A percentile compares a stretch with the other conserved stretches of the same genome.
Evolutionary conservation across 495 filamentous ascomycete species (phyloP).

Genomic region (Aspergillus ostianus): DNA sequence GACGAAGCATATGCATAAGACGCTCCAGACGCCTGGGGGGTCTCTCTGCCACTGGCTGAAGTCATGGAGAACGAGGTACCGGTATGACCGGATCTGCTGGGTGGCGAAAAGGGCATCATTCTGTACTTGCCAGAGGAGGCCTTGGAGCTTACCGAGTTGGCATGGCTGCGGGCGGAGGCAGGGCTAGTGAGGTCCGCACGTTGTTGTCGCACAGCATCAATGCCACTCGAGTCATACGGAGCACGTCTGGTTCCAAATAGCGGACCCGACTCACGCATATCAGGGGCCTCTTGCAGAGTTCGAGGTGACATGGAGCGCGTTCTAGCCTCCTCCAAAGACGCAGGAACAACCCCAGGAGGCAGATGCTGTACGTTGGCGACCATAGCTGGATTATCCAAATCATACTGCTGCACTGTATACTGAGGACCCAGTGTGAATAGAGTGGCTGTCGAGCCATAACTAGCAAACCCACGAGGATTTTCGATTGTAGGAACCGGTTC

Average conservation of each 20-base stretch:
- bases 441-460: conserved; percentile 86
- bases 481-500: conserved; percentile 84
- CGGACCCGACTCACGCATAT: conserved; percentile 30
- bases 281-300: conserved; percentile 36
- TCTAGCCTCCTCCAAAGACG: conserved; percentile 67
- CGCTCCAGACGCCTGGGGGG: conserved; percentile 37
- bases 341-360: conserved; percentile 70
- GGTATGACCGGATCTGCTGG: conserved; percentile 44
- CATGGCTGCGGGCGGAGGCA: conserved; percentile 60
- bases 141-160: conserved; percentile 58
- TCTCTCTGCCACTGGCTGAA: conserved; percentile 34
- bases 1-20: conserved; percentile 47
- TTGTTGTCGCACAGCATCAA: conserved; percentile 48
- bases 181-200: conserved; percentile 61
- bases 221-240: conserved; percentile 42
- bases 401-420: conserved; percentile 90
- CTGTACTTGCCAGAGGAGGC: conserved; percentile 46
- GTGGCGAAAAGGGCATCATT: conserved; percentile 36
- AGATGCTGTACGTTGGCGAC: conserved; percentile 82
- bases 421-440: conserved; percentile 89
- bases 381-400: conserved; percentile 78
- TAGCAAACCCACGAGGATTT: conserved; percentile 74
- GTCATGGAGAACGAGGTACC: conserved; percentile 47
- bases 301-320: conserved; percentile 30
- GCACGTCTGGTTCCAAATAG: conserved; percentile 27